Percentiles rank a stretch among this genome's conserved stretches.
phyloP scores from a whole-genome alignment of 164 flowering plant species.

The Malania oleifera region DNA sequence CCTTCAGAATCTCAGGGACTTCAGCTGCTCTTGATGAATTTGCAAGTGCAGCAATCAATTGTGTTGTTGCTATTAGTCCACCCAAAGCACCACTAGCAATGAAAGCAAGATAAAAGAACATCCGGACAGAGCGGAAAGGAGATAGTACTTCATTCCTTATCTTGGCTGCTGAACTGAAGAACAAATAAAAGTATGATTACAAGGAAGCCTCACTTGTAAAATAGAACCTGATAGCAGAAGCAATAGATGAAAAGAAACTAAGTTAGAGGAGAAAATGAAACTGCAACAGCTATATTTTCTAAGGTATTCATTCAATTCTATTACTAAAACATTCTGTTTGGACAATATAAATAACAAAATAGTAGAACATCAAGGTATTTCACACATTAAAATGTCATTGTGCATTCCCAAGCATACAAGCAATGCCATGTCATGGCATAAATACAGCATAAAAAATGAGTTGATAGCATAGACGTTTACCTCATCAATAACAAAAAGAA shows the following conservation, averaged over 20 bases:
- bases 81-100: constrained; percentile 80
- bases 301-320: background rate
- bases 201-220: constrained; percentile 12
- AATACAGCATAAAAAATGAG: no score
- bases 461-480: no score
- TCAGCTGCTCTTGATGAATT: constrained; percentile 52
- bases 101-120: constrained; percentile 96
- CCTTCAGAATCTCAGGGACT: constrained; percentile 49
- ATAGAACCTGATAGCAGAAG: constrained; percentile 13
- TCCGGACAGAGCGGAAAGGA: constrained; percentile 87
- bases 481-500: no score
- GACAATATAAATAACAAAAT: no score
- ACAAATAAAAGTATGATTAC: constrained; percentile 20
- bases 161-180: constrained; percentile 77
- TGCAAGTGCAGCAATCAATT: constrained; percentile 55
- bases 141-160: constrained; percentile 91
- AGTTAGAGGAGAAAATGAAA: background rate
- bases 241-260: constrained; percentile 4
- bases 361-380: no score
- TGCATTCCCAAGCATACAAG: background rate
- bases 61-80: constrained; percentile 73
- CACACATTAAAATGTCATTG: background rate
- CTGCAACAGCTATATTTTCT: background rate
- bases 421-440: background rate
- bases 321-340: background rate